A percentile compares a stretch with the other conserved stretches of the same genome.
Evolutionary conservation across 78 protist species (phyloP).

Genomic region (Mastigamoeba balamuthi): DNA sequence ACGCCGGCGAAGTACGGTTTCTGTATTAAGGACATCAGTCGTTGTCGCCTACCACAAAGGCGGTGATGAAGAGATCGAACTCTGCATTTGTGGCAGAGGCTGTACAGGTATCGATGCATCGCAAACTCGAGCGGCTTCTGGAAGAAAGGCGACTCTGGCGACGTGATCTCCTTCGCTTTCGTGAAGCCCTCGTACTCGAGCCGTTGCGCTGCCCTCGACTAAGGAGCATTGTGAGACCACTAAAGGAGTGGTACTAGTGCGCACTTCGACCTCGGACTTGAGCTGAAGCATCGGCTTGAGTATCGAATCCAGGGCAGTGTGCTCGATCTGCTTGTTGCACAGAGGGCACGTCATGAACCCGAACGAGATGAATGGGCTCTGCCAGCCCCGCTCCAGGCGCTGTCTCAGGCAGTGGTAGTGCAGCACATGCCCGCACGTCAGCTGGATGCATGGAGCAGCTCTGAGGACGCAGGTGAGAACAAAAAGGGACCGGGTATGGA

Average conservation of each 20-base stretch:
- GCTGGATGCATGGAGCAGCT: neutral
- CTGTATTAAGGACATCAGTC: neutral
- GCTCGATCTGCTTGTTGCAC: too few relatives aligned
- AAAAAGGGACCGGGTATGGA: neutral
- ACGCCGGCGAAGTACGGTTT: neutral
- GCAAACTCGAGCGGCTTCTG: neutral
- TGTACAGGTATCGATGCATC: neutral
- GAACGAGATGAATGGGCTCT: neutral
- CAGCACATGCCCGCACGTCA: neutral
- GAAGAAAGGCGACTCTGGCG: neutral
- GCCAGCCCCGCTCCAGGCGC: neutral
- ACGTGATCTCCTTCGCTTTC: neutral
- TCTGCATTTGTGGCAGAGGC: neutral
- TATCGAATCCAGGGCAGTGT: too few relatives aligned
- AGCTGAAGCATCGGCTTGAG: too few relatives aligned
- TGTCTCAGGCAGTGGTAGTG: neutral
- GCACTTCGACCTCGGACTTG: neutral
- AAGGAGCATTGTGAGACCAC: neutral
- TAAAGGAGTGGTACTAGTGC: neutral
- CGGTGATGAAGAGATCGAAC: too few relatives aligned
- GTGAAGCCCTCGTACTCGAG: neutral
- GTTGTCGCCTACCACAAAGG: too few relatives aligned
- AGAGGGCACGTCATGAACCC: neutral
- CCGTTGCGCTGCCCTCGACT: neutral
- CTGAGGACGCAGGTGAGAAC: neutral